phyloP scores from a whole-genome alignment of 2,329 filamentous ascomycete genomes.

The Colletotrichum cordylinicola region DNA sequence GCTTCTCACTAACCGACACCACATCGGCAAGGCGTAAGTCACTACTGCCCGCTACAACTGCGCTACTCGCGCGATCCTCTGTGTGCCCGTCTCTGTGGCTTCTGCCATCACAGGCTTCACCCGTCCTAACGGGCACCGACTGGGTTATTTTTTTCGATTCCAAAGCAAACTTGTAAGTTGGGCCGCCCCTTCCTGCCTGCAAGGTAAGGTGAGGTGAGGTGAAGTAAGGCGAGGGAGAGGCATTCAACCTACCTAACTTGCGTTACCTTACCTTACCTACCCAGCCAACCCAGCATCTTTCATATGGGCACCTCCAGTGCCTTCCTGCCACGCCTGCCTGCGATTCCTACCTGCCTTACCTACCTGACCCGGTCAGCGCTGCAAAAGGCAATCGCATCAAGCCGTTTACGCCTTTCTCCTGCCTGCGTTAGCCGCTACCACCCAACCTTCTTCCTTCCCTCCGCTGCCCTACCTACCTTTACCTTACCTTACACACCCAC shows the following conservation, averaged over 20 bases:
- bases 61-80: background rate
- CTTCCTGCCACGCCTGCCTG: background rate
- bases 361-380: background rate
- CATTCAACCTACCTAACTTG: background rate
- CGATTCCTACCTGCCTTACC: background rate
- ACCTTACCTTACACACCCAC: background rate
- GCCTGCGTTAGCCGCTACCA: background rate
- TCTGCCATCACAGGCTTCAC: conserved; percentile 1
- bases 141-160: background rate
- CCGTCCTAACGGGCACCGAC: background rate
- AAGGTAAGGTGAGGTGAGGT: background rate
- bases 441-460: background rate
- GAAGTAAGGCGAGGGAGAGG: too few species aligned
- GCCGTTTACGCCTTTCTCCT: background rate
- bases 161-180: background rate
- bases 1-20: background rate
- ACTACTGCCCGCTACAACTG: conserved; percentile 7
- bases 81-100: background rate
- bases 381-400: background rate
- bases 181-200: background rate
- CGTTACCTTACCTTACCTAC: background rate
- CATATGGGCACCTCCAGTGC: background rate
- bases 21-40: background rate
- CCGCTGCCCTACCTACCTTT: background rate
- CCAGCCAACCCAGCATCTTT: background rate